A percentile compares a stretch with the other conserved stretches of the same genome.
These are phyloP conservation scores for Lolium rigidum DNA, from an alignment of 176 grass and related monocot species.

Conservation along the genomic window DNA sequence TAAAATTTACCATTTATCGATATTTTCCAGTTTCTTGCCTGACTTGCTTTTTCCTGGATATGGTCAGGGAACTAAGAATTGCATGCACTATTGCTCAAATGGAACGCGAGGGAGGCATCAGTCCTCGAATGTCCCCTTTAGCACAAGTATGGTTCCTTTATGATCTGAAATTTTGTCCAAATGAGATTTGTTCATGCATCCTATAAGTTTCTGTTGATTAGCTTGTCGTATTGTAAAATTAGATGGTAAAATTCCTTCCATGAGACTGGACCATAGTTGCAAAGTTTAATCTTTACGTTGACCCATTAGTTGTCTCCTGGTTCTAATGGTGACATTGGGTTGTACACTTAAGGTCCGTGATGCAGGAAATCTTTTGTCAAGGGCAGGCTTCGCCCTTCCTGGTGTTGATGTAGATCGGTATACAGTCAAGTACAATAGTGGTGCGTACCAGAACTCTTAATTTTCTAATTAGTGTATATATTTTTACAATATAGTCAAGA, in stretches of 20 bases:
- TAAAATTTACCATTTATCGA: conserved; percentile 7
- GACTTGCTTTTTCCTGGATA: conserved; percentile 29
- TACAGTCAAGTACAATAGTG: conserved; percentile 86
- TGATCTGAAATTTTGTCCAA: conserved; percentile 16
- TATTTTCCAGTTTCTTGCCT: conserved; percentile 36
- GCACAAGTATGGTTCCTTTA: conserved; percentile 72
- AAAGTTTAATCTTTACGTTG: neutral
- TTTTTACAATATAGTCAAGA: conserved; percentile 19
- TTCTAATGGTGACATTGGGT: conserved; percentile 21
- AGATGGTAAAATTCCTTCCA: neutral
- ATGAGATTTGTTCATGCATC: neutral
- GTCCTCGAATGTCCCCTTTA: conserved; percentile 91
- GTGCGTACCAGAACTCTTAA: conserved; percentile 41
- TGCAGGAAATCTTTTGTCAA: conserved; percentile 93
- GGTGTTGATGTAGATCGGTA: conserved; percentile 95
- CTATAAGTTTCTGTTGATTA: conserved; percentile 13
- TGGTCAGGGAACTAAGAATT: conserved; percentile 87
- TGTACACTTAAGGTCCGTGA: conserved; percentile 79
- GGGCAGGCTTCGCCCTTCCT: conserved; percentile 85
- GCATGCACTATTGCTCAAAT: conserved; percentile 97
- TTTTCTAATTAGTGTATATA: neutral
- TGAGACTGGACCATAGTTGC: neutral
- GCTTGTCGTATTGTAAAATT: neutral
- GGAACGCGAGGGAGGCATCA: conserved; percentile 92
- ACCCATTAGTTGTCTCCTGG: neutral